Conservation (phyloP, 257 asterid genomes). For the Solanum etuberosum region DNA sequence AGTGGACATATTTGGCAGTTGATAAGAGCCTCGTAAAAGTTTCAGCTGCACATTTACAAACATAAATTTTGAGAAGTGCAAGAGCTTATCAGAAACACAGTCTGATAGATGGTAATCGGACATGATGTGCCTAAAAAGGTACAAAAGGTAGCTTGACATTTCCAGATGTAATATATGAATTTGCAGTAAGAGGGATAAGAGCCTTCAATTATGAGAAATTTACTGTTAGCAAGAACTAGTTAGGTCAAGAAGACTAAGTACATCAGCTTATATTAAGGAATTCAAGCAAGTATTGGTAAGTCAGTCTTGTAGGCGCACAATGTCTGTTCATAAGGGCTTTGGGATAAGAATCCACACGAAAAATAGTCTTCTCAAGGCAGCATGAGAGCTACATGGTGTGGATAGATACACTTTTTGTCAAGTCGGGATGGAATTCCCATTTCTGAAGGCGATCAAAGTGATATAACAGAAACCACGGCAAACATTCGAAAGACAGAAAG, state of each 20-base stretch:
- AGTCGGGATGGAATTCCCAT: not conserved
- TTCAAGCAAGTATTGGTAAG: not conserved
- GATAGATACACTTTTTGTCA: not conserved
- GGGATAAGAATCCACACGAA: not conserved
- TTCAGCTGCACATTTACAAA: not conserved
- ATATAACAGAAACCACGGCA: not conserved
- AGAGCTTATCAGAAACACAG: not conserved
- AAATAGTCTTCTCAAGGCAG: not conserved
- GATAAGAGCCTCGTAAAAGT: not conserved
- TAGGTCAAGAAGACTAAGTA: not conserved
- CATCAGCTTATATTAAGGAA: not conserved
- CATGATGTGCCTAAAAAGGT: not conserved
- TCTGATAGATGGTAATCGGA: not conserved
- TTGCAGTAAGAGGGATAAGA: not conserved
- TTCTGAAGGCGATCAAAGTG: not conserved
- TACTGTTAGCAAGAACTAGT: not conserved
- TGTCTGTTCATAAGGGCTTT: not conserved
- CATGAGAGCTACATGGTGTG: not conserved
- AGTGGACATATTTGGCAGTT: not conserved
- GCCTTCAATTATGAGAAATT: not conserved
- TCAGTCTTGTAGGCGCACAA: not conserved
- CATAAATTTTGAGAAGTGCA: not conserved
- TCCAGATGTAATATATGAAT: not conserved
- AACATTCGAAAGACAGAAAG: not conserved
- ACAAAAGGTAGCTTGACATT: not conserved